These are phyloP conservation scores for Thuidium tamariscinum DNA, from an alignment of 225 moss, liverwort and hornwort species.

Conservation along the genomic window DNA sequence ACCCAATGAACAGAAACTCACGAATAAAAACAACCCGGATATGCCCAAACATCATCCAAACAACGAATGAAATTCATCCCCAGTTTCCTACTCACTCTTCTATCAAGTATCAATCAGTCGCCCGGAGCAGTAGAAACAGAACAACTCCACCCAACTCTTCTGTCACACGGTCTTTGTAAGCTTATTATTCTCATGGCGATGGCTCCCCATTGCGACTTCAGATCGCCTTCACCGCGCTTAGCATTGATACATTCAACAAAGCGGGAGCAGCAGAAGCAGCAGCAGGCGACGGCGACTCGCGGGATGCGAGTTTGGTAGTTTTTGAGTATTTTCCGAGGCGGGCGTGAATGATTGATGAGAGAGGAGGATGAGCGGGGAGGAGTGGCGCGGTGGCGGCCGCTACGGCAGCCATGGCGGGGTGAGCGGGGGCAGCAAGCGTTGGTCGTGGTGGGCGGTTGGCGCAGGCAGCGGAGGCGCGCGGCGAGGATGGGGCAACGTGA, in stretches of 20 bases:
- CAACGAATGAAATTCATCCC: not conserved
- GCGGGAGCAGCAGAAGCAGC: not conserved
- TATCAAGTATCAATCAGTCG: not conserved
- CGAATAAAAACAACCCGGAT: not conserved
- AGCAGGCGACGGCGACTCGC: not conserved
- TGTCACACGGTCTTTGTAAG: not conserved
- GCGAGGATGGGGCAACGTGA: not conserved
- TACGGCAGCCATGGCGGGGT: not conserved
- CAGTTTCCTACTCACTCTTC: not conserved
- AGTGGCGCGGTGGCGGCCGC: conserved; percentile 17
- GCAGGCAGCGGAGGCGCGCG: not conserved
- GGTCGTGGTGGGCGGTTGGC: conserved; percentile 6
- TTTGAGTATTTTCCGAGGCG: not conserved
- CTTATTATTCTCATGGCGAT: not conserved
- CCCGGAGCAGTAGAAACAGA: not conserved
- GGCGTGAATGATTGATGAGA: conserved; percentile 23
- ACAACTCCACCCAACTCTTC: not conserved
- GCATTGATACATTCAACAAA: not conserved
- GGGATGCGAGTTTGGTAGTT: not conserved
- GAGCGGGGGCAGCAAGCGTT: not conserved
- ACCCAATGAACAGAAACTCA: not conserved
- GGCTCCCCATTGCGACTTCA: not conserved
- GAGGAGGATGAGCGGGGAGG: conserved; percentile 42
- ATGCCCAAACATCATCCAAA: not conserved
- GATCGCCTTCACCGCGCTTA: not conserved